Percentiles rank a stretch among this genome's conserved stretches.
phyloP scores from a whole-genome alignment of 2,329 filamentous ascomycete species.

The Calonectria hongkongensis region DNA sequence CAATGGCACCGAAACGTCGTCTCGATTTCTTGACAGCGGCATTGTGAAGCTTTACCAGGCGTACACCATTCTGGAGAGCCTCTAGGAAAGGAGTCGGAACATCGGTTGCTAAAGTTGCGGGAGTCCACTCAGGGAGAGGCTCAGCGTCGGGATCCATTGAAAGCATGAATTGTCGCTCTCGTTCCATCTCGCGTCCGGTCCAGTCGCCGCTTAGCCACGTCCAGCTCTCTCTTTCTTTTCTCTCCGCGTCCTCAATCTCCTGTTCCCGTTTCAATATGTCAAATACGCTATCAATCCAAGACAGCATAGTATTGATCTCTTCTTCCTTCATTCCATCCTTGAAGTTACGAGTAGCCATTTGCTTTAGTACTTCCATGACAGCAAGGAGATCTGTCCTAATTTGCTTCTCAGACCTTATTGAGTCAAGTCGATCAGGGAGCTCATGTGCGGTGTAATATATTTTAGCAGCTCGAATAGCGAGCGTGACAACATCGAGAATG shows the following conservation, averaged over 20 bases:
- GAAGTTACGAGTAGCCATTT: slow-evolving; percentile 92
- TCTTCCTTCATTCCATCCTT: slow-evolving; percentile 86
- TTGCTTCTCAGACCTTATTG: slow-evolving; percentile 90
- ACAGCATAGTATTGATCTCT: slow-evolving; percentile 84
- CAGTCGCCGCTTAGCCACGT: slow-evolving; percentile 88
- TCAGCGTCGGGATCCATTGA: slow-evolving; percentile 80
- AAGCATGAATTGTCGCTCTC: slow-evolving; percentile 87
- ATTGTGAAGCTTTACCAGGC: slow-evolving; percentile 92
- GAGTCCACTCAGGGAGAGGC: slow-evolving; percentile 81
- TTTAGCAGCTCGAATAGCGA: slow-evolving; percentile 96
- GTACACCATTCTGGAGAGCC: slow-evolving; percentile 84
- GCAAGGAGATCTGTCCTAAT: slow-evolving; percentile 89
- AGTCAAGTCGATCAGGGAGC: slow-evolving; percentile 87
- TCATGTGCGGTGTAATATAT: slow-evolving; percentile 97
- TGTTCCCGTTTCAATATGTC: slow-evolving; percentile 86
- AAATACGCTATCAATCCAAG: slow-evolving; percentile 88
- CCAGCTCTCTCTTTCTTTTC: slow-evolving; percentile 83
- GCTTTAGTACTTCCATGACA: slow-evolving; percentile 93
- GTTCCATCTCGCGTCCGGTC: slow-evolving; percentile 82
- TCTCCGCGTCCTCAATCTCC: slow-evolving; percentile 83
- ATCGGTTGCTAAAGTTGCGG: slow-evolving; percentile 62
- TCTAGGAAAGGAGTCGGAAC: slow-evolving; percentile 84
- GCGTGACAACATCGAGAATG: slow-evolving; percentile 91
- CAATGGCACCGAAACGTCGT: slow-evolving; percentile 91
- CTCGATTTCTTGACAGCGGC: slow-evolving; percentile 88